phyloP scores from a whole-genome alignment of 805 yeast genomes.

The Starmerella stellata region DNA sequence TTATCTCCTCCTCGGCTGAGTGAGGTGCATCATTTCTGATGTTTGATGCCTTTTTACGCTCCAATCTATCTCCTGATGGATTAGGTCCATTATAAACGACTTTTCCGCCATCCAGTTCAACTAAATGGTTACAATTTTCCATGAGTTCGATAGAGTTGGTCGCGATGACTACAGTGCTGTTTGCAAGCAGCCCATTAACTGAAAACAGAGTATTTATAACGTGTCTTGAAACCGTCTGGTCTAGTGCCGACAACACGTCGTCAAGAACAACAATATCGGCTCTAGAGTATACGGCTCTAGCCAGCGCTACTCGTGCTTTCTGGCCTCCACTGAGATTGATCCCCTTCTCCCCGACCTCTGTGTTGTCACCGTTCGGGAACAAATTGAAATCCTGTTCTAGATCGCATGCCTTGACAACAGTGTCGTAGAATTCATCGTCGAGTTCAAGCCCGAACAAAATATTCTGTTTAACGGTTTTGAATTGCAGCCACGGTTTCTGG shows the following conservation, averaged over 20 bases:
- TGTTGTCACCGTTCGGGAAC: constrained; percentile 68
- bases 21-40: neutral
- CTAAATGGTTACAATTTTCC: neutral
- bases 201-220: constrained; percentile 61
- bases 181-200: constrained; percentile 39
- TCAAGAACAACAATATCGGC: constrained; percentile 76
- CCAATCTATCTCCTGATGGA: neutral
- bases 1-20: neutral
- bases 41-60: neutral
- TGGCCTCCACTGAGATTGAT: constrained; percentile 92
- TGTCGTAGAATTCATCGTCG: constrained; percentile 56
- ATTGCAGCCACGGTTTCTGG: constrained; percentile 88
- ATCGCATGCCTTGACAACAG: constrained; percentile 47
- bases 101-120: neutral
- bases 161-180: constrained; percentile 55
- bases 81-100: neutral
- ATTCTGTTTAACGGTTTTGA: constrained; percentile 70
- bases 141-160: constrained; percentile 31
- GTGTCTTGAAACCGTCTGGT: constrained; percentile 79
- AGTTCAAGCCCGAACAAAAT: constrained; percentile 57
- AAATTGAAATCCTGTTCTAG: constrained; percentile 51
- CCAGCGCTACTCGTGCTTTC: constrained; percentile 77
- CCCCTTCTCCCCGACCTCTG: constrained; percentile 90
- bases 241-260: constrained; percentile 88
- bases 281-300: constrained; percentile 85